Conservation (phyloP, 2,329 filamentous ascomycete genomes). For the Botryotinia narcissicola region DNA sequence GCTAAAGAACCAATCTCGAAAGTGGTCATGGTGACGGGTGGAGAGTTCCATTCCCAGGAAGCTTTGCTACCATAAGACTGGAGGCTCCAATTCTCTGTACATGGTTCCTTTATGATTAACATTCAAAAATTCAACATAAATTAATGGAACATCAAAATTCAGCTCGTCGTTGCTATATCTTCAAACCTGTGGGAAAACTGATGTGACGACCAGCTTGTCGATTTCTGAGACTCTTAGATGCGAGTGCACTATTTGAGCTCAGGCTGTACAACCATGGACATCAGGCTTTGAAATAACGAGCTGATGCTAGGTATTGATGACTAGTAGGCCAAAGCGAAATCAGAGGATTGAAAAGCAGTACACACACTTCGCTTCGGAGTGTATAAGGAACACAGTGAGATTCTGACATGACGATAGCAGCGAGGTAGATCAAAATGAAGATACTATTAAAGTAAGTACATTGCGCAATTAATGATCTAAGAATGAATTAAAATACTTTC, state of each 20-base stretch:
- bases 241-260: background rate
- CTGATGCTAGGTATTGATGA: background rate
- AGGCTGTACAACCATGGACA: background rate
- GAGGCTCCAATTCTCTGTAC: accelerated
- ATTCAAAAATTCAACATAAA: background rate
- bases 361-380: background rate
- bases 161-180: background rate
- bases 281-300: background rate
- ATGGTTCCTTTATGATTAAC: background rate
- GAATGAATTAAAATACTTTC: background rate
- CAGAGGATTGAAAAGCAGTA: background rate
- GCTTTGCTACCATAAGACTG: background rate
- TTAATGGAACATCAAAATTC: background rate
- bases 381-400: too few relatives aligned
- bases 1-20: background rate
- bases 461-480: background rate
- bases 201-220: background rate
- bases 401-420: background rate
- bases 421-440: background rate
- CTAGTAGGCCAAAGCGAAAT: background rate
- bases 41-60: background rate
- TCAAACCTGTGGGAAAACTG: background rate
- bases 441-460: background rate
- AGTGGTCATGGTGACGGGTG: background rate
- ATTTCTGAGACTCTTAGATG: background rate